Evolutionary conservation across 2,329 filamentous ascomycete genomes (phyloP).

Genomic region (Fusarium xylarioides): DNA sequence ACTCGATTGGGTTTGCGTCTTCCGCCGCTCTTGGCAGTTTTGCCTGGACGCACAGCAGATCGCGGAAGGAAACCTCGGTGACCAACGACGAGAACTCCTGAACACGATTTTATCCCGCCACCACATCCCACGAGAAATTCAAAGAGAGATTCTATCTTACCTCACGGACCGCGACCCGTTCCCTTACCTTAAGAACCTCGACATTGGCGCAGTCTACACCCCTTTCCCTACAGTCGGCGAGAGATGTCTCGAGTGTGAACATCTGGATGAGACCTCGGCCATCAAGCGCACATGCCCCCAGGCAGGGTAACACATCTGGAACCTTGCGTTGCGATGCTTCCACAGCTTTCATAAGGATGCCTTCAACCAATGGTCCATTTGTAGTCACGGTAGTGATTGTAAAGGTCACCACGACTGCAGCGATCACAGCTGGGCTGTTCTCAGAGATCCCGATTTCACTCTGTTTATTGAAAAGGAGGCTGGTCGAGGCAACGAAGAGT

Average conservation of each 20-base stretch:
- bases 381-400: background rate
- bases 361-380: background rate
- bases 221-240: background rate
- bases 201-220: background rate
- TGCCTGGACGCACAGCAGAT: constrained; percentile 8
- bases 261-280: accelerated
- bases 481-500: background rate
- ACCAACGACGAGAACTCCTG: background rate
- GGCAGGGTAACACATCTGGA: background rate
- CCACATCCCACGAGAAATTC: background rate
- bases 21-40: constrained; percentile 18
- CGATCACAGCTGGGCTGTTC: background rate
- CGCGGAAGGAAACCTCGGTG: background rate
- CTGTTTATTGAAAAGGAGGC: background rate
- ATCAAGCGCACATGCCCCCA: background rate
- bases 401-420: background rate
- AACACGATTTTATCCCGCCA: background rate
- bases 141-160: background rate
- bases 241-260: background rate
- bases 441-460: background rate
- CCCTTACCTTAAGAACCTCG: background rate
- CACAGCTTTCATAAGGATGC: background rate
- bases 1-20: no score
- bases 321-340: constrained; percentile 1
- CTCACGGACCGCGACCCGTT: background rate